Base-by-base conservation (phyloP, 106 monocot genomes). In the Dioscorea dumetorum region DNA sequence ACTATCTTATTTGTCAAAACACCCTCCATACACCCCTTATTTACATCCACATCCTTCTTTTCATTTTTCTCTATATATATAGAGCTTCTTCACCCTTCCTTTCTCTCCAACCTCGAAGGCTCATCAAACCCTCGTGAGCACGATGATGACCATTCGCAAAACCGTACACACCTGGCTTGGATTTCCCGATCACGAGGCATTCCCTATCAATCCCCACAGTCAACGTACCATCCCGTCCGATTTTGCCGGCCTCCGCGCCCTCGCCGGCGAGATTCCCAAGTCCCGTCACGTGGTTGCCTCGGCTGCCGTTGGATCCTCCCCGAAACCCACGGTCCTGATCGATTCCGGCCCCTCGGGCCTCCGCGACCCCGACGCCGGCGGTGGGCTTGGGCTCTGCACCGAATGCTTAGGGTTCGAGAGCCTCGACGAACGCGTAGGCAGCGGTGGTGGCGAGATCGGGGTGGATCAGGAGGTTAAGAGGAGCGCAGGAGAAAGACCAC, bases 361-460 rank as follows among this genome's bases (percentile, higher is more conserved):
- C n/a, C n/a, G n/a, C n/a, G n/a, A n/a, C n/a, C n/a, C n/a, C 4
- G 50, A 61, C 41, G 17, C 15, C n/a, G 64, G 64, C 12, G 64
- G 57, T 10, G 64, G 63, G 18, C 41, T 65, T 12, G 16, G 76
- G 33, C n/a, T 76, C 16, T 70, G 70, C 64, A 77, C 77, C 48
- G 77, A 77, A 64, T 32, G 70, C 57, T 57, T 77, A 20, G 77
- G 77, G 8, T 65, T 35, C 18, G 77, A 77, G 70, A 77, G 77
- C 77, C 65, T 64, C 59, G 71, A 53, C 22, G 71, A 34, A 7
- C 34, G 34, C 34, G 64, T 21, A 0, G 64, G 34, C 34, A 35
- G 64, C 35, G 64, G 34, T 3, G 28, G 28, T 3, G 28, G 28
- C 28, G 28, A 28, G 28, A 28, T 28, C 28, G 28, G 28, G 3